Evolutionary conservation across 768 basidiomycete genomes (phyloP), one percentile per base, ranked within the genome.

Genomic region (Auricularia auricula-judae): DNA sequence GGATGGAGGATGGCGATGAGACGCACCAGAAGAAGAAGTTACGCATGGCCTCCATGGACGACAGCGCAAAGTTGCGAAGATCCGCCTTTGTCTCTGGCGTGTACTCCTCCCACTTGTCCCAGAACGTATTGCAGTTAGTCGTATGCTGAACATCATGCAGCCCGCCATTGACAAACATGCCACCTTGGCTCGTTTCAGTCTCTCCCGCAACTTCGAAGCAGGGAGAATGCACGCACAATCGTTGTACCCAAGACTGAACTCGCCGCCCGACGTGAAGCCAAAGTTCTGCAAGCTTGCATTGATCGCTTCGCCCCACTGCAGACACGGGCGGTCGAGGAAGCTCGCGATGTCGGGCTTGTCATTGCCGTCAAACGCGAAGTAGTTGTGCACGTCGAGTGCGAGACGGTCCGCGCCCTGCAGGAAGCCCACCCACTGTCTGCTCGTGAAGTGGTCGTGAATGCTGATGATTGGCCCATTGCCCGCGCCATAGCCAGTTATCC

Each of bases 381-480:
- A 98, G 7, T 91, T 91, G 73, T 98, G 95, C 10, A 85, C 79
- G 73, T 98, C 95, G 43, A 97, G 75, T 36, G 86, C 77, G 67
- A 86, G 74, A 65, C 96, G 87, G 75, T 99, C 96, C 7, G 87
- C 88, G 62, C 88, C 86, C 35, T 85, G 80, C 65, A 95, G 76
- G 77, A 87, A 87, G 66, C 83, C 83, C 7, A 78, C 82, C 91
- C 93, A 98, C 0, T 77, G 64, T 7, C 72, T 69, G 35, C 88
- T 79, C 12, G 80, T 75, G 79, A 99, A 98, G 12, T 87, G 94
- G 68, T 98, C 95, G 70, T 98, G 96, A 68, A 89, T 80, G 16
- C 88, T 85, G 59, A 98, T 78, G 70, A 83, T 88, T 0, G 95
- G 89, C 0, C 97, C 97, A 2, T 93, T 91, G 64, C 89, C 91